Percentiles rank a stretch among this genome's conserved stretches.
phyloP scores from a whole-genome alignment of 768 basidiomycete species.

The Pilatotrama ljubarskyi region DNA sequence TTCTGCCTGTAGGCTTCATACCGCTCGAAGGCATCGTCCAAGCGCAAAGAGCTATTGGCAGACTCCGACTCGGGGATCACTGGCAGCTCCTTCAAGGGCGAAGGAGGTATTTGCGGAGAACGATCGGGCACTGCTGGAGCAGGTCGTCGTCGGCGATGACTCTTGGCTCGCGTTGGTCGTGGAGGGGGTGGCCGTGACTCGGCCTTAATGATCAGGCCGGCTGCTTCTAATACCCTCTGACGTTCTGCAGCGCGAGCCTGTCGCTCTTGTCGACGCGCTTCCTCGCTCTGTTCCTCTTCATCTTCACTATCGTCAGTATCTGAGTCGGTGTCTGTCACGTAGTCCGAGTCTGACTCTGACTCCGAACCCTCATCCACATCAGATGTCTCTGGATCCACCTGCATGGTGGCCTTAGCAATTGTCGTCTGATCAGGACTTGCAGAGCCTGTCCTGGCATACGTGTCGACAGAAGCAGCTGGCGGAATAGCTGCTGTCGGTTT shows the following conservation, averaged over 20 bases:
- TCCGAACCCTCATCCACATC: constrained; percentile 35
- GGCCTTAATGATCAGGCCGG: constrained; percentile 77
- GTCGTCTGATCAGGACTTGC: neutral
- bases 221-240: constrained; percentile 82
- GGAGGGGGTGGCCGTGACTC: constrained; percentile 51
- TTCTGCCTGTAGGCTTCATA: constrained; percentile 81
- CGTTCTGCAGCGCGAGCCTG: constrained; percentile 72
- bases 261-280: constrained; percentile 51
- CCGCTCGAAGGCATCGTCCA: constrained; percentile 87
- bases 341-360: constrained; percentile 35
- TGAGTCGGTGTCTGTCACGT: constrained; percentile 43
- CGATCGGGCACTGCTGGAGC: constrained; percentile 51
- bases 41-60: constrained; percentile 26
- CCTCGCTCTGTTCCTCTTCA: constrained; percentile 36
- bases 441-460: neutral
- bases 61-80: constrained; percentile 40
- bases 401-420: neutral
- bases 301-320: constrained; percentile 41
- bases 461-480: neutral
- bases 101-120: constrained; percentile 28
- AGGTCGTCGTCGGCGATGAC: constrained; percentile 43
- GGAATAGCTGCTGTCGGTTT: neutral
- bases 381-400: constrained; percentile 22
- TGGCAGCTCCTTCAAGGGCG: constrained; percentile 53
- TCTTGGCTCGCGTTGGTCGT: constrained; percentile 36